Evolutionary conservation across 306 rosid genomes (phyloP), one percentile per base, ranked within the genome.

Genomic region (Malus sieversii): DNA sequence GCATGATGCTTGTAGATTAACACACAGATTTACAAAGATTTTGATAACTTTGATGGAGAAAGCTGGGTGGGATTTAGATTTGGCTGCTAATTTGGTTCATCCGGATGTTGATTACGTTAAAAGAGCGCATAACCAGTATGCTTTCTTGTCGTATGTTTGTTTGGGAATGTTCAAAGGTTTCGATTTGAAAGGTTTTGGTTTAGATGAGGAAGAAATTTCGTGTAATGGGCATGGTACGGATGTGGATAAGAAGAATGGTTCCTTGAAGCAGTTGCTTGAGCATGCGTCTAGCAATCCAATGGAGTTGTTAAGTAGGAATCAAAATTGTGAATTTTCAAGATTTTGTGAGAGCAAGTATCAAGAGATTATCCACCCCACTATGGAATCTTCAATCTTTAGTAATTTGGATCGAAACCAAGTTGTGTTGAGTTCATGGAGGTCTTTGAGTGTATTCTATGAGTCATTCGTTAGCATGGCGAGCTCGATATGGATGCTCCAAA

Each of bases 51-150:
- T 95, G 87, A 95, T 95, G 97, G 90, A 82, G 77, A 89, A 92
- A 82, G 92, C 96, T 7, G 90, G 90, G 68, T 95, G 99, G 99
- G 92, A 95, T 85, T 86, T 92, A 86, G 91, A 86, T 83, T 86
- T 92, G 75, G 97, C 89, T 6, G 91, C 97, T 2, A 85, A 83
- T 66, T 83, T 88, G 4, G 96, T 92, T 78, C 87, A 95, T 80
- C 89, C 91, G 0, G 75, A 80, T 70, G 79, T 92, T 81, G 88
- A 62, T n/a, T 95, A 87, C 82, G 83, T 84, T 3, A 95, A 95
- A 76, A 84, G 85, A 66, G 86, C 90, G 22, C 97, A 95, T 63
- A 88, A 85, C 61, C 90, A 86, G 29, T 92, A 88, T 80, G 97
- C 99, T 1, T 81, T 92, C 58, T 79, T 95, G 80, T 95, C 99